Conservation (phyloP, 2,329 filamentous ascomycete species). For the Fusarium neocosmosporiellum region DNA sequence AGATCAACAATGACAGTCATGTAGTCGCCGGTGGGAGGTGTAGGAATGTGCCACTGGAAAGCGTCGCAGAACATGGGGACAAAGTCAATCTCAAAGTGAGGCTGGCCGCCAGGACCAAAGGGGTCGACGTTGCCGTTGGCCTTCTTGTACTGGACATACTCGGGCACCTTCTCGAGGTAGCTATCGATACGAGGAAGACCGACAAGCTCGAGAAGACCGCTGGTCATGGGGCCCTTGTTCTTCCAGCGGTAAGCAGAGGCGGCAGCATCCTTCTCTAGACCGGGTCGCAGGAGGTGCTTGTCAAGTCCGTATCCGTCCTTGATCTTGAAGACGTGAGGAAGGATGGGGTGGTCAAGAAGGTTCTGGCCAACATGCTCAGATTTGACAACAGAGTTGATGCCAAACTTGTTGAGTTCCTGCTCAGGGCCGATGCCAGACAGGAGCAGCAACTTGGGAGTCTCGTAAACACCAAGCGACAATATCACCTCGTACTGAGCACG, state of each 20-base stretch:
- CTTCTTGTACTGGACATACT: conserved; percentile 58
- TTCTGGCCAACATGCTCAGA: conserved; percentile 73
- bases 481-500: conserved; percentile 61
- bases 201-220: conserved; percentile 60
- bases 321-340: conserved; percentile 54
- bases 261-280: conserved; percentile 23
- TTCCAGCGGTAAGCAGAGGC: conserved; percentile 48
- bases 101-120: conserved; percentile 67
- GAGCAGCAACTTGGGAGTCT: conserved; percentile 73
- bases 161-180: conserved; percentile 58
- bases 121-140: conserved; percentile 60
- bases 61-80: conserved; percentile 66
- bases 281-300: conserved; percentile 48
- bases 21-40: conserved; percentile 57
- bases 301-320: conserved; percentile 48
- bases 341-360: conserved; percentile 70
- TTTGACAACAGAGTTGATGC: conserved; percentile 65
- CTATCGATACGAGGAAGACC: conserved; percentile 68
- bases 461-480: conserved; percentile 66
- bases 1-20: conserved; percentile 48
- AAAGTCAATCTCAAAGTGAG: conserved; percentile 72
- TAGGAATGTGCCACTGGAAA: conserved; percentile 60
- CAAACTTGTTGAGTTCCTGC: conserved; percentile 61
- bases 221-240: conserved; percentile 53
- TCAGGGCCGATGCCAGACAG: conserved; percentile 71